phyloP scores from a whole-genome alignment of 140 eudicot species.

The Senecio squalidus region DNA sequence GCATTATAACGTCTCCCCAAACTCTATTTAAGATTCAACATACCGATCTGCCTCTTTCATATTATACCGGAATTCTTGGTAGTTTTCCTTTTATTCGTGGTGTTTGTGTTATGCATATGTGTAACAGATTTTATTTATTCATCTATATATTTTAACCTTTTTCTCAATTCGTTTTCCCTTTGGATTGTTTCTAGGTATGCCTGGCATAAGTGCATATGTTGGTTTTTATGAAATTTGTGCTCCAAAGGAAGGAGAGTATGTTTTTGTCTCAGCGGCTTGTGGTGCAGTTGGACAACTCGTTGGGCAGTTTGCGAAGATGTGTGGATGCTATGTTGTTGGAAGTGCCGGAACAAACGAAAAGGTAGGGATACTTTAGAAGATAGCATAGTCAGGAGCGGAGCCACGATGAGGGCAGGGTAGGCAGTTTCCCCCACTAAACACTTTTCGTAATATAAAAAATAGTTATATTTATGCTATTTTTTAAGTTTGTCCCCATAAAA shows the following conservation, averaged over 20 bases:
- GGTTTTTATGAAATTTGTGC: slow-evolving; percentile 25
- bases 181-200: slow-evolving; percentile 13
- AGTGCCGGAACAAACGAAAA: slow-evolving; percentile 75
- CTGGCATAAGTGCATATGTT: slow-evolving; percentile 11
- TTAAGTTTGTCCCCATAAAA: too few species aligned
- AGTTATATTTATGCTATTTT: too few species aligned
- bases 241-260: slow-evolving; percentile 70
- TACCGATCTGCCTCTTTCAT: slow-evolving; percentile 50
- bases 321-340: slow-evolving; percentile 84
- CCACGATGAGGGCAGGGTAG: too few species aligned
- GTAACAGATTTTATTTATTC: too few species aligned
- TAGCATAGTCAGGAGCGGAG: too few species aligned
- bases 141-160: too few species aligned
- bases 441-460: too few species aligned
- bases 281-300: slow-evolving; percentile 92
- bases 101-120: too few species aligned
- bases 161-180: too few species aligned
- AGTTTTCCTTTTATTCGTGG: neutral
- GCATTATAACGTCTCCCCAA: slow-evolving; percentile 25
- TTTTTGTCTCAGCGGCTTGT: slow-evolving; percentile 69
- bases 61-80: slow-evolving; percentile 57
- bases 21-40: slow-evolving; percentile 32
- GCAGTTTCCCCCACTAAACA: too few species aligned
- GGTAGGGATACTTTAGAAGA: too few species aligned
- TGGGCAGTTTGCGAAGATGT: slow-evolving; percentile 76